A percentile compares a stretch with the other conserved stretches of the same genome.
These are phyloP conservation scores for Onygenales sp. DNA, from an alignment of 2,329 filamentous ascomycete species.

Conservation along the genomic window DNA sequence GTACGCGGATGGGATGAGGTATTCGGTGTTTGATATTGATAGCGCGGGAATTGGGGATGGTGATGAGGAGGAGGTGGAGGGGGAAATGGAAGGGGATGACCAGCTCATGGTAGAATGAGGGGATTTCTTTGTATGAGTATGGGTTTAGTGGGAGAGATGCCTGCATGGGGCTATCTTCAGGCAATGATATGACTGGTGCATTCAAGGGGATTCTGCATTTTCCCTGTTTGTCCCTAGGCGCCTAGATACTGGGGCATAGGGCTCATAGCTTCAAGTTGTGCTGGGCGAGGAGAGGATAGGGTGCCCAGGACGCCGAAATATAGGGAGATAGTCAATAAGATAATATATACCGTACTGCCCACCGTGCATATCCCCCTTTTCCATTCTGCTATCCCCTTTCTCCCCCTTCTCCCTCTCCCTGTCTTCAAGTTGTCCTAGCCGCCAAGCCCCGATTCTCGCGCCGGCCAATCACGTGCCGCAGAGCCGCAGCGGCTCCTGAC, in stretches of 20 bases:
- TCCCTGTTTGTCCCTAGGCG: not conserved
- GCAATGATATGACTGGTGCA: not conserved
- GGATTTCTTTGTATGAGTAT: not conserved
- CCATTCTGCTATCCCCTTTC: too few relatives aligned
- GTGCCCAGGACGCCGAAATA: too few relatives aligned
- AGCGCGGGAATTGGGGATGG: conserved; percentile 23
- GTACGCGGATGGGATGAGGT: conserved; percentile 44
- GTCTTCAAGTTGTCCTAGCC: too few relatives aligned
- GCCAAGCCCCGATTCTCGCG: too few relatives aligned
- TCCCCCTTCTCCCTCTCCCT: too few relatives aligned
- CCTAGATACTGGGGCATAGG: not conserved
- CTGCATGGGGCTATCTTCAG: not conserved
- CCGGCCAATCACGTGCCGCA: too few relatives aligned
- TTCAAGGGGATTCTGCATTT: not conserved
- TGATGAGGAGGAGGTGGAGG: conserved; percentile 12
- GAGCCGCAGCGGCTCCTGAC: too few relatives aligned
- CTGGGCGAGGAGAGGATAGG: too few relatives aligned
- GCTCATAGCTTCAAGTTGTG: too few relatives aligned
- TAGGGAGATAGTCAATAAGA: too few relatives aligned
- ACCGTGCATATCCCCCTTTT: too few relatives aligned
- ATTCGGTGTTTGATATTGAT: conserved; percentile 48
- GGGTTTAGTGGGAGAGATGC: not conserved
- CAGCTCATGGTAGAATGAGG: not conserved
- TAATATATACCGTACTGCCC: too few relatives aligned
- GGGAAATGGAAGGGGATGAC: conserved; percentile 1